Conservation (phyloP, 202 grass and related monocot genomes). For the Setaria italica region DNA sequence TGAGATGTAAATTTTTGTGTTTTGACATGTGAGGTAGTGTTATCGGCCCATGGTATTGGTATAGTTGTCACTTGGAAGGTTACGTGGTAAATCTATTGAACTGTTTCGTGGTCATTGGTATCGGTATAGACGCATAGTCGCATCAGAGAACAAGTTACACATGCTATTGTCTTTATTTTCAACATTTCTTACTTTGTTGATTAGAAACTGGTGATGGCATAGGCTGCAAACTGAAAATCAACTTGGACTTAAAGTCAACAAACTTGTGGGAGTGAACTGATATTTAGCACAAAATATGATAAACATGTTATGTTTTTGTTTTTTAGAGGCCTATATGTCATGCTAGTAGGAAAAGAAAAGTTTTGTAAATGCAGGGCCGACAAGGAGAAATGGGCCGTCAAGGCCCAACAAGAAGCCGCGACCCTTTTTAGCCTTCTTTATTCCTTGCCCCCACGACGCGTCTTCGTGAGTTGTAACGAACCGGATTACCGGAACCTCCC, state of each 20-base stretch:
- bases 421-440: constrained; percentile 32
- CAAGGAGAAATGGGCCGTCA: not conserved
- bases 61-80: constrained; percentile 10
- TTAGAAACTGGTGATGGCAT: too few species aligned
- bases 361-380: not conserved
- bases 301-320: too few species aligned
- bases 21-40: not conserved
- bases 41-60: not conserved
- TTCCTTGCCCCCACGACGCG: constrained; percentile 53
- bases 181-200: too few species aligned
- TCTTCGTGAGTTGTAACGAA: constrained; percentile 47
- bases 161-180: not conserved
- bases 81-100: not conserved
- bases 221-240: too few species aligned
- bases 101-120: not conserved
- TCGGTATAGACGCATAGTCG: not conserved
- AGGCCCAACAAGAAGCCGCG: constrained; percentile 24
- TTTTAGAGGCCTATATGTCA: too few species aligned
- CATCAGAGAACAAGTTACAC: not conserved
- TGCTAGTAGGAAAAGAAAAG: not conserved
- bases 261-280: too few species aligned
- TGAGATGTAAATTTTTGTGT: not conserved
- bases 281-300: too few species aligned
- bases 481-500: not conserved
- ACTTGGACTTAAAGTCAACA: too few species aligned